A percentile compares a stretch with the other conserved stretches of the same genome.
Evolutionary conservation across 129 eudicot species (phyloP).

Genomic region (Helianthus tuberosus): DNA sequence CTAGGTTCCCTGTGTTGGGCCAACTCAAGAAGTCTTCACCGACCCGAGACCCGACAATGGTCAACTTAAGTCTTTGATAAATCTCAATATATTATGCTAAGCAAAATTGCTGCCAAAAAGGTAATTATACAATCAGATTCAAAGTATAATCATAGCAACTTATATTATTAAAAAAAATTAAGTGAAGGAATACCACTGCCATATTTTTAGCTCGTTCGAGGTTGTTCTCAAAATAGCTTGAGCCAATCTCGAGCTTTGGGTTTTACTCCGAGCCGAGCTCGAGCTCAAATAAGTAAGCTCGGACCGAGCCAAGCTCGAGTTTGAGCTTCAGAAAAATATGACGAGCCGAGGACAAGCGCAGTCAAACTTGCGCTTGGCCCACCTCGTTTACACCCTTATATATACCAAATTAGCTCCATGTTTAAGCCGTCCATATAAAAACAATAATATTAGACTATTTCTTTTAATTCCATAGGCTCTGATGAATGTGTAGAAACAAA

Average conservation of each 20-base stretch:
- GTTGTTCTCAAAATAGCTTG: too few species aligned
- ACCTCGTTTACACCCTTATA: too few species aligned
- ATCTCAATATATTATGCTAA: conserved; percentile 84
- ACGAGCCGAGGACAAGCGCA: too few species aligned
- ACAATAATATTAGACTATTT: conserved; percentile 31
- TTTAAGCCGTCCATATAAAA: conserved; percentile 84
- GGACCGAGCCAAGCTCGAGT: too few species aligned
- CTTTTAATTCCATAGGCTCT: conserved; percentile 16
- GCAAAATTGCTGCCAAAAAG: conserved; percentile 72
- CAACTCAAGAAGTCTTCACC: conserved; percentile 89
- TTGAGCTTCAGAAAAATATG: too few species aligned
- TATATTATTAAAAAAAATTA: neutral
- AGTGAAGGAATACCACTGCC: too few species aligned
- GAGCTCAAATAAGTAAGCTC: too few species aligned
- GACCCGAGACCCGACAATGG: conserved; percentile 83
- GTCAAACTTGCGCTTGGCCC: too few species aligned
- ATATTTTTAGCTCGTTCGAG: too few species aligned
- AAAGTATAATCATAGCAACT: neutral
- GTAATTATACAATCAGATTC: conserved; percentile 28
- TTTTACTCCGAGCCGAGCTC: too few species aligned
- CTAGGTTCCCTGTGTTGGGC: conserved; percentile 80
- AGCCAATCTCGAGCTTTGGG: too few species aligned
- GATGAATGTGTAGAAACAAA: neutral
- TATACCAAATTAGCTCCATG: conserved; percentile 92
- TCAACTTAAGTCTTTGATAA: conserved; percentile 82